These are phyloP conservation scores for Colletotrichum eleusines DNA, from an alignment of 2,329 filamentous ascomycete genomes.

Conservation along the genomic window DNA sequence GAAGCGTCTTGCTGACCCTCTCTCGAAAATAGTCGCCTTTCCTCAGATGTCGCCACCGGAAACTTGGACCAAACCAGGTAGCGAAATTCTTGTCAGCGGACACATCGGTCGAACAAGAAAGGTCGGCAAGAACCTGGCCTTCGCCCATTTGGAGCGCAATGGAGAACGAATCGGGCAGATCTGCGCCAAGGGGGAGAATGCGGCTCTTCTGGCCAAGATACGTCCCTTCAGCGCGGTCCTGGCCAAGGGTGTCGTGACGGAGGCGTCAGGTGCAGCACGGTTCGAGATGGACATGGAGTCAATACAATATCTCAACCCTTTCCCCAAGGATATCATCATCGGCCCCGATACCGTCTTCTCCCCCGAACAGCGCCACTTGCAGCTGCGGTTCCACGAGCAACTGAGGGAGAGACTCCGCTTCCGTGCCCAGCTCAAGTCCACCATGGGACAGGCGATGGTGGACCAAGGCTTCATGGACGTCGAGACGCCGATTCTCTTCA, in stretches of 20 bases:
- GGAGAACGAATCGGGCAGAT: constrained; percentile 60
- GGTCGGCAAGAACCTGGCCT: constrained; percentile 76
- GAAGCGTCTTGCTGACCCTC: neutral
- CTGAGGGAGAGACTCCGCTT: constrained; percentile 78
- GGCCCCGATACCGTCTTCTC: constrained; percentile 80
- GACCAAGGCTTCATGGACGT: constrained; percentile 77
- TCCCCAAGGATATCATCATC: constrained; percentile 82
- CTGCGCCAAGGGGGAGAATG: constrained; percentile 55
- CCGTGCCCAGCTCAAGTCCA: constrained; percentile 70
- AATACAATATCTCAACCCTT: constrained; percentile 77
- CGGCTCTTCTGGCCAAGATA: constrained; percentile 58
- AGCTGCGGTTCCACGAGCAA: constrained; percentile 79
- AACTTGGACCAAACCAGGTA: constrained; percentile 48
- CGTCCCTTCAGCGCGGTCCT: constrained; percentile 66
- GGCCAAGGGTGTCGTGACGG: constrained; percentile 53
- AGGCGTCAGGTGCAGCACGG: constrained; percentile 13
- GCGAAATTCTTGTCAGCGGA: constrained; percentile 70
- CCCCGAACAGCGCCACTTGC: constrained; percentile 81
- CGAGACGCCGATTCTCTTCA: constrained; percentile 95
- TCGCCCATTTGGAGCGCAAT: constrained; percentile 65
- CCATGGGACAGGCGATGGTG: constrained; percentile 66
- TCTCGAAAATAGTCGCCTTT: constrained; percentile 46
- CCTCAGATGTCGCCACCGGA: constrained; percentile 46
- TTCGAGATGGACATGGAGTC: constrained; percentile 72
- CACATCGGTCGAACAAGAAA: constrained; percentile 78